These are phyloP conservation scores for Scheffersomyces coipomensis DNA, from an alignment of 805 yeast species.

Conservation along the genomic window DNA sequence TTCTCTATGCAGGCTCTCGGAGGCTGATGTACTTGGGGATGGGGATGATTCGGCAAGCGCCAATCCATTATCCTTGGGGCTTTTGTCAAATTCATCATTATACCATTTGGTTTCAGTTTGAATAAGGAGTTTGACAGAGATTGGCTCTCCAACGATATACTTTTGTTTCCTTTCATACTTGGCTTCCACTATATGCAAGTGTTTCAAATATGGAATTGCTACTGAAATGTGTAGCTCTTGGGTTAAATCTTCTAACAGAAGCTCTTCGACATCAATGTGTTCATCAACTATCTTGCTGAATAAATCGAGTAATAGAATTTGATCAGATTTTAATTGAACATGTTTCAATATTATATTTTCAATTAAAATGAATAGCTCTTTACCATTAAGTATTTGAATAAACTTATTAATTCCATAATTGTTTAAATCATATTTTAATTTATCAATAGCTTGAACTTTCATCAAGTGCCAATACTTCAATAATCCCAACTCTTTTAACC, in stretches of 20 bases:
- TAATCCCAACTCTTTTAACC: conserved; percentile 5
- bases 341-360: conserved; percentile 11
- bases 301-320: conserved; percentile 7
- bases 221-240: conserved; percentile 49
- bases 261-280: background rate
- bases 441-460: conserved; percentile 14
- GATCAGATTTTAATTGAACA: conserved; percentile 7
- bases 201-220: conserved; percentile 58
- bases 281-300: conserved; percentile 1
- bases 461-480: conserved; percentile 22
- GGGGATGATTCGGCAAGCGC: conserved; percentile 26
- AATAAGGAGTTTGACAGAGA: conserved; percentile 44
- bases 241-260: background rate
- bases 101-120: conserved; percentile 48
- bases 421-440: conserved; percentile 27
- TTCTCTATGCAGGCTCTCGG: background rate
- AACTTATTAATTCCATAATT: conserved; percentile 22
- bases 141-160: conserved; percentile 63
- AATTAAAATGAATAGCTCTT: conserved; percentile 13
- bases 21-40: conserved; percentile 1
- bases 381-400: conserved; percentile 16
- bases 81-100: conserved; percentile 5
- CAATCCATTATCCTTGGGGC: conserved; percentile 6
- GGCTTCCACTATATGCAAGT: conserved; percentile 58
- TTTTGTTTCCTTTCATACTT: conserved; percentile 37